Evolutionary conservation across 768 basidiomycete genomes (phyloP), one percentile per base, ranked within the genome.

Genomic region (Ephemerocybe angulata): DNA sequence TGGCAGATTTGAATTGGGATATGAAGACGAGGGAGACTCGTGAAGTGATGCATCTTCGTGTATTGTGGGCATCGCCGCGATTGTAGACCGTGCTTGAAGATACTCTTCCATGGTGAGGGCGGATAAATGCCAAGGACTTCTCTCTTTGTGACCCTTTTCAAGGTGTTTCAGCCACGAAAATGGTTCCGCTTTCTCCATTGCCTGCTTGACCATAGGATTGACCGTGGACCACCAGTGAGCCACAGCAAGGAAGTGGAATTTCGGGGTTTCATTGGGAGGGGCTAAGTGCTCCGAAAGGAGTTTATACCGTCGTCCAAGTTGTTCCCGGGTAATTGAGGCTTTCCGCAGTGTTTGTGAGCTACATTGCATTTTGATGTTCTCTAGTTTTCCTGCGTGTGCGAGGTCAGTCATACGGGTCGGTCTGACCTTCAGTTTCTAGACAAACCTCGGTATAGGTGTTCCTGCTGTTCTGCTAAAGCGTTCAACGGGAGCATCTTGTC

Each of bases 81-180:
- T 47, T 21, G 63, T 62, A 8, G 63, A 64, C 27, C 74, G 76
- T 4, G 75, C 71, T 58, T 76, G 79, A 21, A 78, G 54, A 61
- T 82, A 88, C 64, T 88, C 83, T 65, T 90, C 86, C 57, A 86
- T 74, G 12, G 87, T 79, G 50, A 86, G 70, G 3, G 89, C 88
- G 8, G 88, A 83, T 46, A 90, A 63, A 64, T 84, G 74, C 84
- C 86, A 85, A 3, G 77, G 78, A 37, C 78, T 74, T 38, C 80
- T 76, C 53, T 58, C 25, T 59, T 57, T 31, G 61, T 58, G 51
- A 65, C 74, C 82, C 44, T 17, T 48, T 28, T 85, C 80, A 46
- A 82, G 71, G 58, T 89, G 86, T 61, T 82, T 86, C 27, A 90
- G 69, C 89, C 88, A 91, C 6, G 83, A 82, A 43, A 87, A 73